Percentiles rank a stretch among this genome's conserved stretches.
These are phyloP conservation scores for Ceriops decandra DNA, from an alignment of 345 rosid genomes.

Conservation along the genomic window DNA sequence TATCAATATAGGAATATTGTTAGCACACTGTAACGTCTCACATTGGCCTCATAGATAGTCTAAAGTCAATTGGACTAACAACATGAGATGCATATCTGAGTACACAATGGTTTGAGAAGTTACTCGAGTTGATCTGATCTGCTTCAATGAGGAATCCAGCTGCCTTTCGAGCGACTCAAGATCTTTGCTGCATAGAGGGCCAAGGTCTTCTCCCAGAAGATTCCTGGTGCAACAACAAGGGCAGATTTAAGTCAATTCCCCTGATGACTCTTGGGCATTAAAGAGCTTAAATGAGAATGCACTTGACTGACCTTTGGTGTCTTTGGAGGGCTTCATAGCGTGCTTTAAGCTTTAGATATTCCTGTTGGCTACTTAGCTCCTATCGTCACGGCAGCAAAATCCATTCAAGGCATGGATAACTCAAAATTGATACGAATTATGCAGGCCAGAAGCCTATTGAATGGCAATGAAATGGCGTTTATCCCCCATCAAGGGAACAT, in stretches of 20 bases:
- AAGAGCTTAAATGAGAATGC: neutral
- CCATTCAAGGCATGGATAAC: conserved; percentile 5
- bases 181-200: conserved; percentile 77
- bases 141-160: conserved; percentile 87
- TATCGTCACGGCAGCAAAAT: conserved; percentile 16
- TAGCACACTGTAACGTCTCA: neutral
- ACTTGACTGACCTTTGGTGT: conserved; percentile 58
- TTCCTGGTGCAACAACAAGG: conserved; percentile 39
- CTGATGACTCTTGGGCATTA: neutral
- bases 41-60: too few relatives aligned
- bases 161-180: conserved; percentile 93
- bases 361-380: conserved; percentile 91
- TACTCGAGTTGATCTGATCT: conserved; percentile 84
- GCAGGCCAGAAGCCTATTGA: too few relatives aligned
- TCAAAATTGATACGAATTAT: too few relatives aligned
- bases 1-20: neutral
- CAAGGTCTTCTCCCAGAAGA: conserved; percentile 87
- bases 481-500: too few relatives aligned
- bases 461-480: too few relatives aligned
- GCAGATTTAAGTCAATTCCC: neutral
- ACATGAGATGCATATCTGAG: too few relatives aligned
- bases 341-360: conserved; percentile 87
- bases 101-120: neutral
- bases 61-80: too few relatives aligned
- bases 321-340: conserved; percentile 79